phyloP scores from a whole-genome alignment of 108 stramenopile genomes.

The Cyclostephanos tholiformis region DNA sequence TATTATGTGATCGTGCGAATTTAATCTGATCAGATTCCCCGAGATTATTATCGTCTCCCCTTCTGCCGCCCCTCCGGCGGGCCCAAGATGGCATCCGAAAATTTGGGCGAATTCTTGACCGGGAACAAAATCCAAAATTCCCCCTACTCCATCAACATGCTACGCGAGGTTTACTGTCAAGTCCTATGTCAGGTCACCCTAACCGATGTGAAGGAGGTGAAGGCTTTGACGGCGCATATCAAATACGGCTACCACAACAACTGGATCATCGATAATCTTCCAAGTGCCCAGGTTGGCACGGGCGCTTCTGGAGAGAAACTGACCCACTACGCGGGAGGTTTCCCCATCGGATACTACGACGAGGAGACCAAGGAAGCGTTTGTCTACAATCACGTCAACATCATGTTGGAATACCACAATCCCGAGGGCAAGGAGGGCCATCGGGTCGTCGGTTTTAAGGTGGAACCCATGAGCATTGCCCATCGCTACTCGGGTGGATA shows the following conservation, averaged over 20 bases:
- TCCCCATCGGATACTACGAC: slow-evolving; percentile 89
- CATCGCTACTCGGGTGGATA: slow-evolving; percentile 80
- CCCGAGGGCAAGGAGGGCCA: slow-evolving; percentile 80
- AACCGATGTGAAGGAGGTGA: slow-evolving; percentile 58
- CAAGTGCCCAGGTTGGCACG: slow-evolving; percentile 83
- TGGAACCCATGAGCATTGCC: slow-evolving; percentile 90
- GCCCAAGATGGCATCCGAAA: slow-evolving; percentile 86
- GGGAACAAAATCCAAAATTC: slow-evolving; percentile 98
- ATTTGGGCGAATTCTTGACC: slow-evolving; percentile 92
- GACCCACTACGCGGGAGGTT: slow-evolving; percentile 89
- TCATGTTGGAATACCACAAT: slow-evolving; percentile 89
- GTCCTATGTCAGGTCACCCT: slow-evolving; percentile 73
- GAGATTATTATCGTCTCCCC: slow-evolving; percentile 94
- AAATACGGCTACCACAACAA: slow-evolving; percentile 94
- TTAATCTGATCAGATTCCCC: slow-evolving; percentile 72
- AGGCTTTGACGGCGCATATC: slow-evolving; percentile 70
- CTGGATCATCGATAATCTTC: slow-evolving; percentile 99
- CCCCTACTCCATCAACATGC: slow-evolving; percentile 91
- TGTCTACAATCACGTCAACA: slow-evolving; percentile 96
- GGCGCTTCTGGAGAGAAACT: slow-evolving; percentile 51
- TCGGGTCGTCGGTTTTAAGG: slow-evolving; percentile 94
- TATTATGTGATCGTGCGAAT: background rate
- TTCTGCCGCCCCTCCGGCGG: slow-evolving; percentile 93
- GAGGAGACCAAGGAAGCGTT: slow-evolving; percentile 65
- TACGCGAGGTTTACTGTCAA: slow-evolving; percentile 82